These are phyloP conservation scores for Angophora floribunda DNA, from an alignment of 345 rosid species.

Conservation along the genomic window DNA sequence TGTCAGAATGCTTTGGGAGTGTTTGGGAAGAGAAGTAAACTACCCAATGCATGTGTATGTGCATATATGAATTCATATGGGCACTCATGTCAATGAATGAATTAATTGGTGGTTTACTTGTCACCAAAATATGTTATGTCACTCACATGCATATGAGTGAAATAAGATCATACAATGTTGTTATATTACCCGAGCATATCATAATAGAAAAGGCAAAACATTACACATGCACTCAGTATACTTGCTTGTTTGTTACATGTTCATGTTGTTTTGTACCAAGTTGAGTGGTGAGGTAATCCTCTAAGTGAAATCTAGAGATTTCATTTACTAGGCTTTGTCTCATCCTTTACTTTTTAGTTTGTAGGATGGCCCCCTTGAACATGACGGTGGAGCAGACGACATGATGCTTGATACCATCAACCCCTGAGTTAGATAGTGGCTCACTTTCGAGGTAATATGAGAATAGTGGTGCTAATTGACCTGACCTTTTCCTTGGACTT, in stretches of 20 bases:
- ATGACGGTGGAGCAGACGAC: background rate
- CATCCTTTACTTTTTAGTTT: background rate
- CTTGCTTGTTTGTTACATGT: fast-evolving
- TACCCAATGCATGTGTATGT: background rate
- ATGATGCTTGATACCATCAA: background rate
- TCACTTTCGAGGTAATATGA: background rate
- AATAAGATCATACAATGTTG: background rate
- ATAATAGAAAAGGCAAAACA: background rate
- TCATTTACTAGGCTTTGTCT: background rate
- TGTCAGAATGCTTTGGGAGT: background rate
- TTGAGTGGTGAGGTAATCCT: background rate
- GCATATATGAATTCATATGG: background rate
- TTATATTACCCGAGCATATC: background rate
- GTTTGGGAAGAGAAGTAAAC: background rate
- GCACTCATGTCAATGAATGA: background rate
- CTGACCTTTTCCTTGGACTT: background rate
- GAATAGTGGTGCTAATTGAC: background rate
- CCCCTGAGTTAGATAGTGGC: background rate
- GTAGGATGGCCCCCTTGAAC: background rate
- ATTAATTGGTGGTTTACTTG: background rate
- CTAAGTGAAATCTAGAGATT: background rate
- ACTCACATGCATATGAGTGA: background rate
- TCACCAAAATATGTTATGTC: background rate
- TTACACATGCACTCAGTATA: background rate
- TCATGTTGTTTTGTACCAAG: background rate